Evolutionary conservation across 1,284 basidiomycete genomes (phyloP), one percentile per base, ranked within the genome.

Genomic region (Singerocomus inundabilis): DNA sequence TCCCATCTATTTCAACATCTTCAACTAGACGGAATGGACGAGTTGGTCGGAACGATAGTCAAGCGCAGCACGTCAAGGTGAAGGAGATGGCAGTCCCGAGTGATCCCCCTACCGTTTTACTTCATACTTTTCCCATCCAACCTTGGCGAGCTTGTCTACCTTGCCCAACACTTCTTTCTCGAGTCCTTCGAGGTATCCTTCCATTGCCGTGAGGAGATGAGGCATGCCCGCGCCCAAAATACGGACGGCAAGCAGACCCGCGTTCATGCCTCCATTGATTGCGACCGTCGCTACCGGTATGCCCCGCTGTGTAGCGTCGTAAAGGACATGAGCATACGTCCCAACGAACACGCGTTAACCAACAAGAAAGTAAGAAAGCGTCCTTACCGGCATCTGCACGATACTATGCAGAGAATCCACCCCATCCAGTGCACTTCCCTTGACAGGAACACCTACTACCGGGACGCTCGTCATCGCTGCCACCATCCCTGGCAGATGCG

Each of bases 401-500:
- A 99, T 99, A 66, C 91, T 95, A 69, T 98, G 88, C 57, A 99
- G 72, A 21, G 93, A 94, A 71, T 99, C 96, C 1, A 99, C 94
- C 5, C 96, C 96, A 69, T 98, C 96, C 21, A 99, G 76, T 0
- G 86, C 82, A 68, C 91, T 94, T 12, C 93, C 95, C 68, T 96
- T 98, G 49, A 99, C 95, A 1, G 96, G 96, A 0, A 99, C 96
- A 26, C 97, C 96, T 39, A 99, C 85, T 2, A 99, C 93, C 0
- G 97, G 96, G 46, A 99, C 71, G 2, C 85, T 77, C 0, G 95
- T 98, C 84, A 98, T 87, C 12, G 91, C 87, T 2, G 95, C 95
- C 1, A 98, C 91, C 97, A 99, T 99, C 0, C 97, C 97, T 0
- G 97, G 96, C 10, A 99, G 73, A 72, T 99, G 96, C 5, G 97